These are phyloP conservation scores for Rickenella mellea DNA, from an alignment of 768 basidiomycete species.

Conservation along the genomic window DNA sequence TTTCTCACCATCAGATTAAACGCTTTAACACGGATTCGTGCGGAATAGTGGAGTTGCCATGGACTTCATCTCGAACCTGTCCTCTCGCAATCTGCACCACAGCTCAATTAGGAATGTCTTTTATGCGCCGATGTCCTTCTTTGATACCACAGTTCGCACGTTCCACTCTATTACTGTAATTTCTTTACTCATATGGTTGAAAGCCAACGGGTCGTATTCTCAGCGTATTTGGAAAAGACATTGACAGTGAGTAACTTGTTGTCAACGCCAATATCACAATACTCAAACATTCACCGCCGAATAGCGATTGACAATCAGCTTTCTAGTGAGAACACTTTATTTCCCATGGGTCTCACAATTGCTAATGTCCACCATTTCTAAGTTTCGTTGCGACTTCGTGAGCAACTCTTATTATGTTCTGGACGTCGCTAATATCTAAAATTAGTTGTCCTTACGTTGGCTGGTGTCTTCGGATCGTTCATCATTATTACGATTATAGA, in stretches of 20 bases:
- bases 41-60: conserved; percentile 36
- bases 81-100: conserved; percentile 55
- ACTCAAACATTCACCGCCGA: neutral
- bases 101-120: conserved; percentile 47
- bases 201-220: conserved; percentile 54
- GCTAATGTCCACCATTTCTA: neutral
- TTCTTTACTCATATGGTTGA: neutral
- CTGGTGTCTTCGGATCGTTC: conserved; percentile 41
- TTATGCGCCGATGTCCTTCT: conserved; percentile 69
- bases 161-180: neutral
- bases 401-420: conserved; percentile 22
- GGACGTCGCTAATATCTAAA: conserved; percentile 5
- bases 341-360: neutral
- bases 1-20: neutral
- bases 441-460: conserved; percentile 39
- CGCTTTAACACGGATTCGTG: neutral
- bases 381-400: conserved; percentile 53
- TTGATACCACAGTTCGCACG: conserved; percentile 51
- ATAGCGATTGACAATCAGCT: conserved; percentile 51
- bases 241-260: conserved; percentile 35
- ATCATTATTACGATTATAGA: conserved; percentile 49
- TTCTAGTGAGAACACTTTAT: conserved; percentile 28
- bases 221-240: conserved; percentile 56
- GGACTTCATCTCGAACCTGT: conserved; percentile 47
- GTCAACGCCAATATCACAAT: neutral